Base-by-base conservation (phyloP, 2,329 filamentous ascomycete species). In the Trichoderma guizhouense region DNA sequence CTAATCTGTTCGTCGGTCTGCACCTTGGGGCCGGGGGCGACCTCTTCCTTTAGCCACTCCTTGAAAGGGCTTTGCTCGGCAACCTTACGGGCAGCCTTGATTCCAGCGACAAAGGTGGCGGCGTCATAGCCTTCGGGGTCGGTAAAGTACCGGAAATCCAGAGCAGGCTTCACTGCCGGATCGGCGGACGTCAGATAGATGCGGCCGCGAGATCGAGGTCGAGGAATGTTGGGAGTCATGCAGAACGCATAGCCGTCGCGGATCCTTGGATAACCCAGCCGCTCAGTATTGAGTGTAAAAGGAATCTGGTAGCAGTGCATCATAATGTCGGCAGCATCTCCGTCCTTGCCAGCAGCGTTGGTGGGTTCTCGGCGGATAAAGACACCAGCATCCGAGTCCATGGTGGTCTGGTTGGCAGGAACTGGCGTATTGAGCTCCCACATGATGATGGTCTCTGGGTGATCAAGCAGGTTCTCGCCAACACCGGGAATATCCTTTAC, bases 251-350 rank as follows among this genome's bases (percentile, higher is more conserved):
- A 92, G 73, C 91, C 92, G 75, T 95, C 89, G 73, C 88, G 77
- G 73, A 87, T 79, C 15, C 0, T 72, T 82, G 79, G 55, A 79
- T 90, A 97, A 75, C 94, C 94, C 12, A 97, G 87, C 53, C 93
- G 90, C 70, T 87, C 84, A 1, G 94, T 97, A 87, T 97, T 97
- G 76, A 94, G 89, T 74, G 91, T 93, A 83, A 97, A 97, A 69
- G 94, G 94, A 76, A 97, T 97, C 83, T 97, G 94, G 85, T 97
- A 97, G 88, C 94, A 97, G 85, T 97, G 94, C 92, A 96, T 96
- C 94, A 97, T 97, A 78, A 97, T 84, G 79, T 97, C 94, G 74
- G 92, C 92, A 70, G 93, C 91, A 73, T 92, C 88, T 67, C 92
- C 92, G 76, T 97, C 93, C 74, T 85, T 87, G 74, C 86, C 86